These are phyloP conservation scores for Cnidoscolus chayamansa DNA, from an alignment of 441 rosid species.

Conservation along the genomic window DNA sequence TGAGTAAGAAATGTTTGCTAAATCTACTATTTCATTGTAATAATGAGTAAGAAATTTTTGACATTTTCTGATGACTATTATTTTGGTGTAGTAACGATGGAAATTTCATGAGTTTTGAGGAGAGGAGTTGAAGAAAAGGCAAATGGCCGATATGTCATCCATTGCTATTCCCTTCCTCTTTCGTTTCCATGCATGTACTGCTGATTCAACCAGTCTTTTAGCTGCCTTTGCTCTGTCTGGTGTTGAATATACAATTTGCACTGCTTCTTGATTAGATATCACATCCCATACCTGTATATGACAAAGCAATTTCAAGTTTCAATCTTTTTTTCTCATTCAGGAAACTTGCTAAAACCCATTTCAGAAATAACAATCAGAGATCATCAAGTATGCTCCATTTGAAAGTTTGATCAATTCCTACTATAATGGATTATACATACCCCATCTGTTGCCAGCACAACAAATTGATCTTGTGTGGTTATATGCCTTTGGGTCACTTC, in stretches of 20 bases:
- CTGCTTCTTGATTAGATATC: slow-evolving; percentile 78
- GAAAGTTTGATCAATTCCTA: too few species aligned
- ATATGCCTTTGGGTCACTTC: slow-evolving; percentile 75
- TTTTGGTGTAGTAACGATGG: slow-evolving; percentile 25
- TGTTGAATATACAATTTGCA: slow-evolving; percentile 55
- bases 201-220: slow-evolving; percentile 56
- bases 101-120: slow-evolving; percentile 26
- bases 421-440: slow-evolving; percentile 32
- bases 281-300: slow-evolving; percentile 84
- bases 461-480: slow-evolving; percentile 65
- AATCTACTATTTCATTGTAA: too few species aligned
- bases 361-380: not conserved
- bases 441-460: slow-evolving; percentile 90
- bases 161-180: slow-evolving; percentile 72
- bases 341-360: not conserved
- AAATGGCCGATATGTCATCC: slow-evolving; percentile 95
- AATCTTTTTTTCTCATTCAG: not conserved
- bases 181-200: slow-evolving; percentile 61
- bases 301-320: not conserved
- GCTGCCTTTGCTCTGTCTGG: slow-evolving; percentile 63
- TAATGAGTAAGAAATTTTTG: too few species aligned
- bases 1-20: not conserved
- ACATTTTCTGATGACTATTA: slow-evolving; percentile 28
- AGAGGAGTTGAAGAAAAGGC: slow-evolving; percentile 74
- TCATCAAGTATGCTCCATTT: not conserved